A percentile compares a stretch with the other conserved stretches of the same genome.
Conservation (phyloP, 352 stramenopile genomes). For the Aphanomyces astaci region DNA sequence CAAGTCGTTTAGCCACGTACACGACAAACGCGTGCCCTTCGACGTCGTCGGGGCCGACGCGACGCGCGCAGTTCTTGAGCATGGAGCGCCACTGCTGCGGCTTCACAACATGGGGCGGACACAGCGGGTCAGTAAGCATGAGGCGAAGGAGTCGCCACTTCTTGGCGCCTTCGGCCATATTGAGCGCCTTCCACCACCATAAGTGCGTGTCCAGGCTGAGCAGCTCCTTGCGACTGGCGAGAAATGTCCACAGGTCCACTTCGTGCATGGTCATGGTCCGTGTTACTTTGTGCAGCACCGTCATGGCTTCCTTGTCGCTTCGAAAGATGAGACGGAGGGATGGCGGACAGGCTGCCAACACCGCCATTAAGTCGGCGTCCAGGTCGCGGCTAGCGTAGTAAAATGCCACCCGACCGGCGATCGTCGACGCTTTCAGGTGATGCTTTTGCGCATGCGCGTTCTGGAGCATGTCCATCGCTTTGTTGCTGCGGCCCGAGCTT, state of each 20-base stretch:
- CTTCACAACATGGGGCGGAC: not conserved
- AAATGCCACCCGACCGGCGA: not conserved
- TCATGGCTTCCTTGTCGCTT: not conserved
- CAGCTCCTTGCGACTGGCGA: not conserved
- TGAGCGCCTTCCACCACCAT: conserved; percentile 15
- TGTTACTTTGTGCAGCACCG: not conserved
- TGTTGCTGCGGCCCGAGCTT: not conserved
- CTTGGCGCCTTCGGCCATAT: not conserved
- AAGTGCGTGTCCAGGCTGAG: not conserved
- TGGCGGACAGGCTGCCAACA: not conserved
- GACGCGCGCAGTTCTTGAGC: not conserved
- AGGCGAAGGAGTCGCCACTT: conserved; percentile 6
- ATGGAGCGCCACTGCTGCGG: not conserved
- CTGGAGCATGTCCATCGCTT: not conserved
- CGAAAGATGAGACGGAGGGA: not conserved
- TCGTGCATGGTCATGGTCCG: not conserved
- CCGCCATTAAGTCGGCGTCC: not conserved
- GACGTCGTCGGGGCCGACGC: not conserved
- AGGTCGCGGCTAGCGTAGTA: not conserved
- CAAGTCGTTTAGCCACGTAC: not conserved
- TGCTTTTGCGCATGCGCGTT: not conserved
- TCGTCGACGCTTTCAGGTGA: not conserved
- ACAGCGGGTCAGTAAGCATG: not conserved
- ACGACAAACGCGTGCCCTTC: conserved; percentile 1
- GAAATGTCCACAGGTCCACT: conserved; percentile 4